Evolutionary conservation across 2,329 filamentous ascomycete genomes (phyloP).

Genomic region (Berkeleyomyces basicola): DNA sequence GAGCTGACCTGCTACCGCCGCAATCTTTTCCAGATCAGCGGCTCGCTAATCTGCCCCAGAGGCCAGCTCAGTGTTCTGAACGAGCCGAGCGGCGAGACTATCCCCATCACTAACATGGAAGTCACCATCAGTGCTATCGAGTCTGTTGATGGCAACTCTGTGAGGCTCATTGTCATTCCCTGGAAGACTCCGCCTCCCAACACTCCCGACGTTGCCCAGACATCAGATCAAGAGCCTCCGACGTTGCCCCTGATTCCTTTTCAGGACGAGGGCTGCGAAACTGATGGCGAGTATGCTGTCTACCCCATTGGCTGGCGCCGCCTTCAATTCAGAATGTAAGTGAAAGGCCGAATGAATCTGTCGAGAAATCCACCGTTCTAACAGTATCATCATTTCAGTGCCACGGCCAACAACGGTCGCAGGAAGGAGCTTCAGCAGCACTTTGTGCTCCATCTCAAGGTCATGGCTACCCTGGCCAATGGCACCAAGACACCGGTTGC

Average conservation of each 20-base stretch:
- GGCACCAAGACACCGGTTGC: conserved; percentile 68
- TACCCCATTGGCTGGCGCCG: conserved; percentile 92
- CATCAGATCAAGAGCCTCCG: conserved; percentile 67
- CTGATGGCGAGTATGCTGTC: conserved; percentile 67
- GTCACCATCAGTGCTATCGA: conserved; percentile 84
- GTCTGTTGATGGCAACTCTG: conserved; percentile 79
- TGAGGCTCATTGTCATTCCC: conserved; percentile 89
- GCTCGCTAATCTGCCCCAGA: conserved; percentile 65
- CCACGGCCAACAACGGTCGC: conserved; percentile 89
- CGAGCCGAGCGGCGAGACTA: conserved; percentile 59
- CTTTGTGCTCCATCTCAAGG: conserved; percentile 77
- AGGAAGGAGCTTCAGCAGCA: conserved; percentile 93
- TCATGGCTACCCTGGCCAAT: conserved; percentile 67
- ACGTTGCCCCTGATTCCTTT: conserved; percentile 59
- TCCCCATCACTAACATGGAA: conserved; percentile 69
- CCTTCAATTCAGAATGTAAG: conserved; percentile 71
- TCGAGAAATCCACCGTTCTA: background rate
- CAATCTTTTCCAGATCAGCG: conserved; percentile 91
- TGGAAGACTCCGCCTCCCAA: conserved; percentile 91
- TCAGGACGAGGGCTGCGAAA: conserved; percentile 40
- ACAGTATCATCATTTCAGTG: conserved; percentile 31
- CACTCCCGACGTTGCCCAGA: conserved; percentile 47
- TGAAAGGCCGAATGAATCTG: conserved; percentile 9
- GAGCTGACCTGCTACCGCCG: conserved; percentile 92
- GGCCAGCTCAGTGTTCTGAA: conserved; percentile 65